Base-by-base conservation (phyloP, 1,284 basidiomycete species). In the Polyporus tsugae region DNA sequence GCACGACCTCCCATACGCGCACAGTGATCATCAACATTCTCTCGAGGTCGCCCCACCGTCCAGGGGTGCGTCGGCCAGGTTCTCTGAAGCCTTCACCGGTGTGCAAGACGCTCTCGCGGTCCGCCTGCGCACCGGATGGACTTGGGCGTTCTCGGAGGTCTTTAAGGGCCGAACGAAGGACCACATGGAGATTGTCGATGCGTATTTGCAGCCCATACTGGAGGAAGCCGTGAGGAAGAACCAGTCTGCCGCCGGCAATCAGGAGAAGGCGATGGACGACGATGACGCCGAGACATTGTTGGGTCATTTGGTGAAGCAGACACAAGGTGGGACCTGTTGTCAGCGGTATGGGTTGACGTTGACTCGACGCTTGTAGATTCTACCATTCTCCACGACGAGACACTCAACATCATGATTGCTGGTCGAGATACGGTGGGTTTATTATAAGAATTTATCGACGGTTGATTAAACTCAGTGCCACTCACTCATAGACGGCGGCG, bases 391-490 rank as follows among this genome's bases (percentile, higher is more conserved):
- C 79, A 76, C 53, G 83, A 85, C 60, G 84, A 84, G 69, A 76
- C 71, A 0, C 53, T 84, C 35, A 85, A 83, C 66, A 82, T 82
- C 62, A 61, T 82, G 74, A 75, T 84, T 35, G 83, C 83, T 36
- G 82, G 82, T 4, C 75, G 79, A 19, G 82, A 84, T 53, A 84
- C 83, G 0, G 82, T 82, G n/a, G 5, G 29, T 55, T 25, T 19
- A 11, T 49, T 19, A 6, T 11, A 25, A n/a, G 11, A 6, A 22
- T 42, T 6, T 49, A 1, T 4, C 39, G n/a, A 6, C 46, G 5
- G 22, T 11, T 5, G 19, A 10, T 25, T 9, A 22, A 0, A 17
- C 29, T 19, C 4, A 35, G 25, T 17, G 15, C 6, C 17, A 15
- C 15, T 61, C 2, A 46, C 15, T 61, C 2, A 46, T 35, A 82